phyloP scores from a whole-genome alignment of 2,329 filamentous ascomycete species.

The Trichoderma pleuroti region DNA sequence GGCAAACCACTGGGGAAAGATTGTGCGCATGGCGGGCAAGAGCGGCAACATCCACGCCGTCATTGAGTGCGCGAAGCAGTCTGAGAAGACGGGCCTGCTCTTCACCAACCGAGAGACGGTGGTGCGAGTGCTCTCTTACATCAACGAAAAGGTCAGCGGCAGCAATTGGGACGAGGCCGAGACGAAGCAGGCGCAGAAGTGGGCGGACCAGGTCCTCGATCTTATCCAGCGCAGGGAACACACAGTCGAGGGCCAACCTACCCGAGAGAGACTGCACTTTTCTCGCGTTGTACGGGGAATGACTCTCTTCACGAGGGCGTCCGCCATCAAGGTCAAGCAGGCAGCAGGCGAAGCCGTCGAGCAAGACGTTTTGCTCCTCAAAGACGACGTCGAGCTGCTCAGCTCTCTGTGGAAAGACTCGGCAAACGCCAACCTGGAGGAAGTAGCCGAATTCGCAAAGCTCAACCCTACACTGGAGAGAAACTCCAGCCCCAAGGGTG shows the following conservation, averaged over 20 bases:
- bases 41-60: conserved; percentile 43
- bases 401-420: conserved; percentile 28
- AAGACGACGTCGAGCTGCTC: conserved; percentile 31
- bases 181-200: conserved; percentile 43
- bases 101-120: conserved; percentile 42
- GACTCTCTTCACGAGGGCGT: conserved; percentile 30
- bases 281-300: conserved; percentile 32
- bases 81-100: conserved; percentile 43
- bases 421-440: conserved; percentile 22
- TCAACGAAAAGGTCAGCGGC: conserved; percentile 39
- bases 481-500: conserved; percentile 8
- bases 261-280: conserved; percentile 25
- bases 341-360: conserved; percentile 25
- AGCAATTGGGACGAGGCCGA: conserved; percentile 33
- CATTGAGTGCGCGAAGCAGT: conserved; percentile 49
- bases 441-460: conserved; percentile 26
- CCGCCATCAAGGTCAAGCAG: conserved; percentile 27
- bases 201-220: conserved; percentile 48
- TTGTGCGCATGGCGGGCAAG: conserved; percentile 41
- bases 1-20: conserved; percentile 34
- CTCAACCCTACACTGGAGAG: conserved; percentile 25
- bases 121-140: conserved; percentile 26
- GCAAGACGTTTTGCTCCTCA: conserved; percentile 26
- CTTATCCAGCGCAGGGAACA: conserved; percentile 46
- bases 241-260: conserved; percentile 21